phyloP scores from a whole-genome alignment of 1,284 basidiomycete species.

The Chiua sp. region DNA sequence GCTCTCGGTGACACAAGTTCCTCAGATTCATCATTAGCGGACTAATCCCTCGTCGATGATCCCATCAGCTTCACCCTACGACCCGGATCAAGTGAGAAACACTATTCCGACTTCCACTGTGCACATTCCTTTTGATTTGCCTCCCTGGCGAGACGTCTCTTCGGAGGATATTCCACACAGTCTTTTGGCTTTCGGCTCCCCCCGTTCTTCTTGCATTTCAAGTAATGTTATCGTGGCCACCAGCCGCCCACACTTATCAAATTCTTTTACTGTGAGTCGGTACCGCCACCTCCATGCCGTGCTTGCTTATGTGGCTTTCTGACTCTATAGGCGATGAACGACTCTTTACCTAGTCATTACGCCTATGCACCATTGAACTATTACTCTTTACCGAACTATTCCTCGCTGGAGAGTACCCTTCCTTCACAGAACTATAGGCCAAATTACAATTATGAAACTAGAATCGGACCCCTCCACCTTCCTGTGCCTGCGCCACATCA shows the following conservation, averaged over 20 bases:
- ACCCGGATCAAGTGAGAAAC: no score
- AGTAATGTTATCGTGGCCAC: not conserved
- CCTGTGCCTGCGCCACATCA: no score
- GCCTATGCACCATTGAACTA: no score
- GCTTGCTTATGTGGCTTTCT: slow-evolving; percentile 4
- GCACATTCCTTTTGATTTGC: no score
- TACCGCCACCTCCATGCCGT: accelerated
- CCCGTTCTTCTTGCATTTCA: not conserved
- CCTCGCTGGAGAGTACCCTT: no score
- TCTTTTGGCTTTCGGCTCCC: no score
- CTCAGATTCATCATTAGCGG: not conserved
- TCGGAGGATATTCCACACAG: not conserved
- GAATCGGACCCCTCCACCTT: no score
- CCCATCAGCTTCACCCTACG: no score
- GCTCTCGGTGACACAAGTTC: not conserved
- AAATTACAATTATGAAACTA: no score
- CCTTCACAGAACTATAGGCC: not conserved
- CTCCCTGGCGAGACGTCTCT: not conserved
- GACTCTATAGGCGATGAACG: not conserved
- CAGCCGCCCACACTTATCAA: not conserved
- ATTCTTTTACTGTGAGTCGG: slow-evolving; percentile 1
- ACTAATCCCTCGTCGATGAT: no score
- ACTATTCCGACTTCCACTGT: no score
- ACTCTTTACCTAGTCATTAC: not conserved
- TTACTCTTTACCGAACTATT: not conserved